Base-by-base conservation (phyloP, 345 rosid species). In the Salix purpurea region DNA sequence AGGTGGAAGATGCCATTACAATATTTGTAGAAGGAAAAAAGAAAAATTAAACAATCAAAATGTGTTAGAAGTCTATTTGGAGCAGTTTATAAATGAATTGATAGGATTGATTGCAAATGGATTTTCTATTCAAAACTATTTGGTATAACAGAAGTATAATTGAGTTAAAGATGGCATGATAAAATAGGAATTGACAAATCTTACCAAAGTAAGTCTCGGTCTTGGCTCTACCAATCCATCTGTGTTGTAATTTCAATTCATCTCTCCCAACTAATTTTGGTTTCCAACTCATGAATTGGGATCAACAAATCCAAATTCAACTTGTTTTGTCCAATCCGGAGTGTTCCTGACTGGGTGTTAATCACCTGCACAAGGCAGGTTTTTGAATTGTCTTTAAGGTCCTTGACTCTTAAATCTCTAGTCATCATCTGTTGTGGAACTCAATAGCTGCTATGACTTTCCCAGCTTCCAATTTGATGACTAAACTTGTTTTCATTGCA, bases 401-500 rank as follows among this genome's bases (percentile, higher is more conserved):
- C 62, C 28, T n/a, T 23, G 28, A n/a, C 60, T 19, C 23, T 19
- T 7, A 10, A 54, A 18, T 54, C n/a, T 74, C 16, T 7, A 21
- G 61, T 65, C 28, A 42, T 65, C 12, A 19, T 62, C 69, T 39
- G 67, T 28, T 73, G 62, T 12, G 46, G 21, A 24, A n/a, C 64
- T 67, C 24, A 11, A 46, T 65, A 12, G 44, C 46, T 52, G 48
- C 48, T 13, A 37, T 24, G 0, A 58, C 19, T 62, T n/a, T 64
- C 3, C 28, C 65, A 23, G 56, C 54, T 75, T 67, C 67, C 56
- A 39, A 37, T 70, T 13, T 61, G 68, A n/a, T 61, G 13, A 12
- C 37, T 40, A 12, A 24, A 65, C 54, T 65, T 24, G 54, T 19
- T 69, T 71, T 67, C 75, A 72, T 74, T 86, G 83, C 89, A 90